phyloP scores from a whole-genome alignment of 2,329 filamentous ascomycete species.

The Fusarium mexicanum region DNA sequence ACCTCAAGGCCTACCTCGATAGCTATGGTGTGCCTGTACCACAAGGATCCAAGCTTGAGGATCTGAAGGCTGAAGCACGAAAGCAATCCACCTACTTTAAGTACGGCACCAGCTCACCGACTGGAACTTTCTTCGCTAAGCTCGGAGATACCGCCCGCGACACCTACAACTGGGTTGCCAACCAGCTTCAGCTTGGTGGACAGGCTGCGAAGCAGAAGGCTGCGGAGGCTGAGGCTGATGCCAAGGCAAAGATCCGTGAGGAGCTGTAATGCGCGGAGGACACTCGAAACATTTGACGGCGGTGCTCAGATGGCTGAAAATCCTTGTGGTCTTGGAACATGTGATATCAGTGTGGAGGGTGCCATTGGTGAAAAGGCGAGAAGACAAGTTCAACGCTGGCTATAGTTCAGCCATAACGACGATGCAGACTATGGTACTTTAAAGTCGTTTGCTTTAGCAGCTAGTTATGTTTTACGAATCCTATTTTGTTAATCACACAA shows the following conservation, averaged over 20 bases:
- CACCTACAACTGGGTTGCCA: slow-evolving; percentile 62
- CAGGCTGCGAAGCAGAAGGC: slow-evolving; percentile 61
- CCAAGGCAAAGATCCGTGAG: slow-evolving; percentile 53
- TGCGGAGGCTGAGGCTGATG: slow-evolving; percentile 46
- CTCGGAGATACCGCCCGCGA: slow-evolving; percentile 60
- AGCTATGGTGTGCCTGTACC: slow-evolving; percentile 76
- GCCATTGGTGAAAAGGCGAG: not conserved
- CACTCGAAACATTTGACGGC: not conserved
- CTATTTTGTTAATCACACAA: slow-evolving; percentile 7
- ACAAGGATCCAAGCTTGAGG: slow-evolving; percentile 73
- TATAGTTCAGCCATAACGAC: not conserved
- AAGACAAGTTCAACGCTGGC: not conserved
- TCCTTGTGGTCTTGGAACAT: not conserved
- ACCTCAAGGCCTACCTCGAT: slow-evolving; percentile 83
- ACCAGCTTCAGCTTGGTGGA: slow-evolving; percentile 59
- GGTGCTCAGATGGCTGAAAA: not conserved
- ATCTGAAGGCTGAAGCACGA: slow-evolving; percentile 75
- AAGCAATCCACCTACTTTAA: slow-evolving; percentile 80
- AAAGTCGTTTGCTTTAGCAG: slow-evolving; percentile 26
- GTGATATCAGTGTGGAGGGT: not conserved
- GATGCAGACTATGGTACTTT: not conserved
- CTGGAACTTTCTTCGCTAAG: slow-evolving; percentile 73
- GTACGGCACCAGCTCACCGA: slow-evolving; percentile 75
- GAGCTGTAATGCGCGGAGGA: slow-evolving; percentile 56
- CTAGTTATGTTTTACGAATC: slow-evolving; percentile 31